Evolutionary conservation across 176 grass and related monocot genomes (phyloP).

Genomic region (Cenchrus purpureus): DNA sequence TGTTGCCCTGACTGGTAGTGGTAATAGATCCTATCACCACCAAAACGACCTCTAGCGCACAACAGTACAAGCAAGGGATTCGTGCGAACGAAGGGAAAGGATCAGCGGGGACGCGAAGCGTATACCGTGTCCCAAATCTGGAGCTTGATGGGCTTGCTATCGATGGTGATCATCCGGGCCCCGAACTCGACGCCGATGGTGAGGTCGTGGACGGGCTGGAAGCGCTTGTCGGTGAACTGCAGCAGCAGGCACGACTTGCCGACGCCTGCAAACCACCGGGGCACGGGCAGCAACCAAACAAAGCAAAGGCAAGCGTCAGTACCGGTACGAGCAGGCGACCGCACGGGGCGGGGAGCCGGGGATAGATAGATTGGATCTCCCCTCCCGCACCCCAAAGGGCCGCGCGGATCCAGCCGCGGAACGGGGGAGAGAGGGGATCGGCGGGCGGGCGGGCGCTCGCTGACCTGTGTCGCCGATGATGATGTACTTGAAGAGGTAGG

Average conservation of each 20-base stretch:
- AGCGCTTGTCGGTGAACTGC: constrained; percentile 87
- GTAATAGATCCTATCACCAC: neutral
- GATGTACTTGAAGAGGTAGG: constrained; percentile 99
- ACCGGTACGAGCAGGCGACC: neutral
- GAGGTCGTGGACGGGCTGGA: constrained; percentile 87
- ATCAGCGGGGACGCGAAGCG: neutral
- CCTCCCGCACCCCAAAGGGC: neutral
- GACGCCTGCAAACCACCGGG: constrained; percentile 46
- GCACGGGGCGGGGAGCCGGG: neutral
- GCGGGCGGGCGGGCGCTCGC: neutral
- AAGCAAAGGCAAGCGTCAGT: neutral
- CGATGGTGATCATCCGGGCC: constrained; percentile 79
- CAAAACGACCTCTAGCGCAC: neutral
- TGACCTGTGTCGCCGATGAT: constrained; percentile 97
- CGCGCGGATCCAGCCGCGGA: neutral
- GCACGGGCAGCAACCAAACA: neutral
- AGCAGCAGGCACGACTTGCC: constrained; percentile 86
- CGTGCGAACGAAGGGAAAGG: neutral
- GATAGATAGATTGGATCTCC: constrained; percentile 1
- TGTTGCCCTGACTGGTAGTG: too few relatives aligned
- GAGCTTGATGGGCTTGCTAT: constrained; percentile 83
- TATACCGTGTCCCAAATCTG: constrained; percentile 87
- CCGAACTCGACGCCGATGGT: constrained; percentile 91
- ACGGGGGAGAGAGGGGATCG: neutral
- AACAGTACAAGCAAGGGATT: neutral